phyloP scores from a whole-genome alignment of 768 basidiomycete genomes.

The Hemileccinum impolitum region DNA sequence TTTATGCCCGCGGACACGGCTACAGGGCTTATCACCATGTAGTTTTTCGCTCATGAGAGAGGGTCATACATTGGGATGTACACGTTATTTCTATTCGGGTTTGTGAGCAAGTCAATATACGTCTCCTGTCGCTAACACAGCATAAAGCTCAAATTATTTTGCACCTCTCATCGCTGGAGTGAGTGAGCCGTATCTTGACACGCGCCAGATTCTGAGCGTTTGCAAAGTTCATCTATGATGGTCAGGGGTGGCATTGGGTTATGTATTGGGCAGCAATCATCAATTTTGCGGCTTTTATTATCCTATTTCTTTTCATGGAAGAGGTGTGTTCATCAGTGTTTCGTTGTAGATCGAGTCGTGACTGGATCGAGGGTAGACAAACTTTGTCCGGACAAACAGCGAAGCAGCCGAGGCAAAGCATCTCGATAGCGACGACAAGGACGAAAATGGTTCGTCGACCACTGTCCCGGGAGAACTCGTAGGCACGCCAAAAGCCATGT shows the following conservation, averaged over 20 bases:
- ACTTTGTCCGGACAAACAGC: slow-evolving; percentile 13
- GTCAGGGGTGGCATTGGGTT: slow-evolving; percentile 22
- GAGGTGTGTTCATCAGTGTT: slow-evolving; percentile 4
- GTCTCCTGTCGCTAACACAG: neutral
- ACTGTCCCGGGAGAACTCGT: slow-evolving; percentile 6
- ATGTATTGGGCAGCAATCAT: slow-evolving; percentile 23
- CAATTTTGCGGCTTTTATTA: slow-evolving; percentile 14
- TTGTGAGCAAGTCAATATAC: neutral
- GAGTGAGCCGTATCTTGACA: neutral
- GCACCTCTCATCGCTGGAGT: slow-evolving; percentile 21
- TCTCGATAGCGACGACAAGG: slow-evolving; percentile 3
- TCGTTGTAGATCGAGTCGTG: neutral
- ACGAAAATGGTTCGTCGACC: slow-evolving; percentile 11
- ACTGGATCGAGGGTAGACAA: slow-evolving; percentile 7
- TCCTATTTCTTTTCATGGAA: slow-evolving; percentile 19
- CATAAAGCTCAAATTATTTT: slow-evolving; percentile 17
- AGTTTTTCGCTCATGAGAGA: slow-evolving; percentile 22
- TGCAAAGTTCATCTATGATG: slow-evolving; percentile 16
- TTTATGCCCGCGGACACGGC: too few species aligned
- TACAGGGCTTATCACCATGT: neutral
- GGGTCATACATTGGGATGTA: slow-evolving; percentile 20
- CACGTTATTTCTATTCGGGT: slow-evolving; percentile 19
- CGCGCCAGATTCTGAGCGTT: too few species aligned
- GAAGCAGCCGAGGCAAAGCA: slow-evolving; percentile 13
- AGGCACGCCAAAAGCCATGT: slow-evolving; percentile 12